These are phyloP conservation scores for Murraya koenigii DNA, from an alignment of 345 rosid genomes.

Conservation along the genomic window DNA sequence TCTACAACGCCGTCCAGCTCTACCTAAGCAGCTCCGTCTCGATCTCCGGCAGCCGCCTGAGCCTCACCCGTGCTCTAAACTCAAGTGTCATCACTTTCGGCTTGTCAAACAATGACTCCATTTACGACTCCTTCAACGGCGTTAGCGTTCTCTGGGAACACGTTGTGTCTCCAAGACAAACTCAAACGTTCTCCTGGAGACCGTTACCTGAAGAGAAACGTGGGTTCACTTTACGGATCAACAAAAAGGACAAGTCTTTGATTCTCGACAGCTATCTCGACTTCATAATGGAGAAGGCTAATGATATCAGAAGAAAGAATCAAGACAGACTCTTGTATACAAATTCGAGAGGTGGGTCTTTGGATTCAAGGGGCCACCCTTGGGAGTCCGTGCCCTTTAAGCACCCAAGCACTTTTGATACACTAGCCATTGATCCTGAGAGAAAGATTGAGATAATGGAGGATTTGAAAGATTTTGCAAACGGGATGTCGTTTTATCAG, in stretches of 20 bases:
- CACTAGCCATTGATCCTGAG: conserved; percentile 81
- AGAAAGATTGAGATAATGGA: conserved; percentile 62
- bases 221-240: conserved; percentile 79
- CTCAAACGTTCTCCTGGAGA: conserved; percentile 81
- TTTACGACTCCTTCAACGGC: conserved; percentile 60
- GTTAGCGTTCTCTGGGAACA: conserved; percentile 83
- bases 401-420: conserved; percentile 92
- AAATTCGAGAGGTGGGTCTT: conserved; percentile 80
- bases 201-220: conserved; percentile 96
- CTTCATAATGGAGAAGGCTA: conserved; percentile 76
- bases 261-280: conserved; percentile 65
- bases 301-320: conserved; percentile 65
- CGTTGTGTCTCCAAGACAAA: conserved; percentile 73
- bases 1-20: conserved; percentile 98
- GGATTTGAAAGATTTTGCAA: conserved; percentile 66
- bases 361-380: conserved; percentile 89
- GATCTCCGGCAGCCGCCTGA: conserved; percentile 68
- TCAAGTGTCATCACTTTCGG: conserved; percentile 88
- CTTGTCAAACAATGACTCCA: conserved; percentile 74
- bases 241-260: conserved; percentile 57
- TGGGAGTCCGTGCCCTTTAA: conserved; percentile 97
- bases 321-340: conserved; percentile 80
- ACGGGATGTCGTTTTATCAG: conserved; percentile 70
- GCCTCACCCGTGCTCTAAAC: conserved; percentile 86
- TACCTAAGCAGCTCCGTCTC: conserved; percentile 78